Base-by-base conservation (phyloP, 2,329 filamentous ascomycete genomes). In the Lasiodiplodia sp. region DNA sequence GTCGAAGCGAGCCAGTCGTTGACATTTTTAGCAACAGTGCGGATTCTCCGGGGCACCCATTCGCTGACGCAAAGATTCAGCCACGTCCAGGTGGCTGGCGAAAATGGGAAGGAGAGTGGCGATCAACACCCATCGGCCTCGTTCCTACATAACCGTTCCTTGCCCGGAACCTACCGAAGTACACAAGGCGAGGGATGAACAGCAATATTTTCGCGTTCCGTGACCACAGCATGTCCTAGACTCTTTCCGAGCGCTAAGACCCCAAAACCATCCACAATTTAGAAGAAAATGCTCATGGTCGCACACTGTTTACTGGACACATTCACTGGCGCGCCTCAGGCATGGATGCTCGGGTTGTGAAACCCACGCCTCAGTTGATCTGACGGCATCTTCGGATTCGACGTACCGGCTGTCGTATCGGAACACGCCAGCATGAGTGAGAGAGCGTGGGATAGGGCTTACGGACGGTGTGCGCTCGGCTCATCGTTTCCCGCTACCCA, bases 71-170 rank as follows among this genome's bases (percentile, higher is more conserved):
- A 23, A 34, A 31, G 56, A 31, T 23, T 47, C 57, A 56, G 60
- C 60, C 60, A 52, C 28, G 60, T 37, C 16, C n/a, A 21, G 18
- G 49, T 23, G 77, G 77, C 31, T 76, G 76, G 64, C 70, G 70
- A 66, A 80, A 78, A 67, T 72, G 73, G 40, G 25, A 77, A 31
- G 78, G 77, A 3, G 58, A 76, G 63, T 79, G 77, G 78, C 77
- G 73, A 69, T 69, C 72, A 0, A 72, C 68, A 60, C 76, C 76
- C 2, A 78, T 80, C 66, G 78, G 78, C 8, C 72, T 72, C 70
- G 14, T 78, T 37, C 71, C 74, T 47, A 40, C 66, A 37, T 68
- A 51, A 60, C 44, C 58, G 40, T 28, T 14, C 60, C 40, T 23
- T 37, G 18, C 58, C 28, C 58, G 58, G 37, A 34, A 51, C 38